phyloP scores from a whole-genome alignment of 2,329 filamentous ascomycete species.

The Apiospora pterosperma region DNA sequence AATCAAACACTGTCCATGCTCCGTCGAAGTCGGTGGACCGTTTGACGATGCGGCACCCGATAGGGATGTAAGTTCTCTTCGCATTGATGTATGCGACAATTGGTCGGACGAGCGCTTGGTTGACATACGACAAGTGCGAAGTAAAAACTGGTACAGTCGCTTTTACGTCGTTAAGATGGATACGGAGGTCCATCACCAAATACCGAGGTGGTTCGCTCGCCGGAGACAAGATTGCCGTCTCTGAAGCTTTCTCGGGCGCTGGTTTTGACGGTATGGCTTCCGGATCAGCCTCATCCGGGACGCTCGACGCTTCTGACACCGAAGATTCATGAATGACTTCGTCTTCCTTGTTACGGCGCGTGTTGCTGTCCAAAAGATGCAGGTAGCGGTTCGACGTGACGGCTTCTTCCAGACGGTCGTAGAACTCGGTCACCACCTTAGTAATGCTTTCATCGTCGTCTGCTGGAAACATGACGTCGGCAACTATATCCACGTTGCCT shows the following conservation, averaged over 20 bases:
- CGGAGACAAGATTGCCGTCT: slow-evolving; percentile 1
- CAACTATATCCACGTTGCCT: slow-evolving; percentile 93
- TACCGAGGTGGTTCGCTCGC: slow-evolving; percentile 66
- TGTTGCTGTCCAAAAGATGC: slow-evolving; percentile 51
- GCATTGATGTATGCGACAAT: slow-evolving; percentile 99
- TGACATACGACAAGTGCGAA: slow-evolving; percentile 88
- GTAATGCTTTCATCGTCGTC: slow-evolving; percentile 85
- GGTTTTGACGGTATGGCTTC: slow-evolving; percentile 5
- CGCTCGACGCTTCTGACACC: slow-evolving; percentile 4
- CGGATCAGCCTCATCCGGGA: slow-evolving; percentile 12
- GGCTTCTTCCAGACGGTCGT: slow-evolving; percentile 90
- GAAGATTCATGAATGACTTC: slow-evolving; percentile 1
- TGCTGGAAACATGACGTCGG: slow-evolving; percentile 90
- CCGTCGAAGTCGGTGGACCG: slow-evolving; percentile 86
- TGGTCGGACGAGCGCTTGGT: slow-evolving; percentile 89
- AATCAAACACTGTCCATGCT: slow-evolving; percentile 92
- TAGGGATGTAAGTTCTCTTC: slow-evolving; percentile 90
- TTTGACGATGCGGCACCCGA: slow-evolving; percentile 93
- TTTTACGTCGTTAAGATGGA: slow-evolving; percentile 92
- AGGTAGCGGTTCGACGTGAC: slow-evolving; percentile 74
- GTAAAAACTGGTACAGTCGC: slow-evolving; percentile 92
- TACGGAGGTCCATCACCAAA: slow-evolving; percentile 89
- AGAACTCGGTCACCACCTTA: slow-evolving; percentile 96
- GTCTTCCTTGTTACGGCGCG: slow-evolving; percentile 16
- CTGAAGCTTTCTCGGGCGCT: neutral